Conservation (phyloP, 805 yeast species). For the Isabelozyma heimii region DNA sequence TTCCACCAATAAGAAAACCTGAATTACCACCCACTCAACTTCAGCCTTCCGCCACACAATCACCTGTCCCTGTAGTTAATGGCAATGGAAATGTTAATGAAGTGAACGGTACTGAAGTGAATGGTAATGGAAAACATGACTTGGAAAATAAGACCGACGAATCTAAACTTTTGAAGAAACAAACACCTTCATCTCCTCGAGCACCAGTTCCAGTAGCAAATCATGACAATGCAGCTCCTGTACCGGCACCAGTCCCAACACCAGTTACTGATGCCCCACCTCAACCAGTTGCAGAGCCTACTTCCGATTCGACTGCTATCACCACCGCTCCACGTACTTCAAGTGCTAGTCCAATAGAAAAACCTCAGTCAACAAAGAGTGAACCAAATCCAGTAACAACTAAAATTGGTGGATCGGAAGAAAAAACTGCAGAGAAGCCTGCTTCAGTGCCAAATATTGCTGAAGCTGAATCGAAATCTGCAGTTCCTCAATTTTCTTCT, state of each 20-base stretch:
- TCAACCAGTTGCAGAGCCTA: constrained; percentile 3
- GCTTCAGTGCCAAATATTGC: neutral
- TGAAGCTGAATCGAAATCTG: neutral
- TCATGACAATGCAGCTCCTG: neutral
- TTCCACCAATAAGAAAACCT: neutral
- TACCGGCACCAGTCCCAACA: constrained; percentile 5
- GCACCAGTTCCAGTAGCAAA: constrained; percentile 1
- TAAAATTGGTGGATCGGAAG: constrained; percentile 4
- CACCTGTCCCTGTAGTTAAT: constrained; percentile 1
- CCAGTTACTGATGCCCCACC: constrained; percentile 6
- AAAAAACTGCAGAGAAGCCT: neutral
- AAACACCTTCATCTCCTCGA: constrained; percentile 10
- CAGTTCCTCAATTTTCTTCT: constrained; percentile 16
- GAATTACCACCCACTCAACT: constrained; percentile 2
- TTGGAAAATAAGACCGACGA: constrained; percentile 37
- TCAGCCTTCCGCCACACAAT: constrained; percentile 3
- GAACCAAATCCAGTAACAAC: constrained; percentile 3
- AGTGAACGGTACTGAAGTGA: neutral
- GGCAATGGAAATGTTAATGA: constrained; percentile 1
- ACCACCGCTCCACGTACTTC: neutral
- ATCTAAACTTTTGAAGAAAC: constrained; percentile 21
- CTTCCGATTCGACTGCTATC: neutral
- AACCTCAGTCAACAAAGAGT: neutral
- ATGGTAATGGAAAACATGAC: constrained; percentile 24
- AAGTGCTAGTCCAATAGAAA: neutral